A percentile compares a stretch with the other conserved stretches of the same genome.
Evolutionary conservation across 352 stramenopile species (phyloP).

Genomic region (Phytophthora foliorum): DNA sequence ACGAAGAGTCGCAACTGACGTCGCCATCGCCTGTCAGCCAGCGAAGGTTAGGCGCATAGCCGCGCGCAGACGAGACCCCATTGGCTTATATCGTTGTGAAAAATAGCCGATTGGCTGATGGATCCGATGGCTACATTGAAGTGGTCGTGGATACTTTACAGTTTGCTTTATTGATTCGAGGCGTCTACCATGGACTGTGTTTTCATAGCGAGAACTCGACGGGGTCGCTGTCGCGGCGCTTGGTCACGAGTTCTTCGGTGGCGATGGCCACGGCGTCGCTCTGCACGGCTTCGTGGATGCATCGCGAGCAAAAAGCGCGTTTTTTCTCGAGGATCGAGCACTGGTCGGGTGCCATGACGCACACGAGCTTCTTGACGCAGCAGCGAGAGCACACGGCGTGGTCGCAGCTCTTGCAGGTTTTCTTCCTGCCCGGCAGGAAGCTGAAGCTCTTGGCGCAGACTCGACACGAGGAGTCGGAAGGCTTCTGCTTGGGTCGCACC

Average conservation of each 20-base stretch:
- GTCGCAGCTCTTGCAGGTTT: slow-evolving; percentile 38
- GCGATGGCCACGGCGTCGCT: slow-evolving; percentile 37
- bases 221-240: slow-evolving; percentile 17
- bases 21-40: slow-evolving; percentile 18
- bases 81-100: slow-evolving; percentile 13
- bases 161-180: not conserved
- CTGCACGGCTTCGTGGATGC: slow-evolving; percentile 33
- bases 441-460: slow-evolving; percentile 42
- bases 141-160: slow-evolving; percentile 1
- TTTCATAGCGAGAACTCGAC: slow-evolving; percentile 27
- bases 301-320: slow-evolving; percentile 39
- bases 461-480: slow-evolving; percentile 20
- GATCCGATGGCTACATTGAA: slow-evolving; percentile 8
- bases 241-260: slow-evolving; percentile 29
- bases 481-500: slow-evolving; percentile 21
- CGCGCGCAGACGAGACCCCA: not conserved
- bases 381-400: slow-evolving; percentile 38
- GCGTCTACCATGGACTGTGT: slow-evolving; percentile 15
- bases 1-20: slow-evolving; percentile 1
- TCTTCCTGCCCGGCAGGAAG: slow-evolving; percentile 33
- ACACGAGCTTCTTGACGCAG: slow-evolving; percentile 40
- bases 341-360: slow-evolving; percentile 35
- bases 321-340: slow-evolving; percentile 45
- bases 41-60: not conserved
- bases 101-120: slow-evolving; percentile 19